phyloP scores from a whole-genome alignment of 2,329 filamentous ascomycete species.

The Talaromyces sp. region DNA sequence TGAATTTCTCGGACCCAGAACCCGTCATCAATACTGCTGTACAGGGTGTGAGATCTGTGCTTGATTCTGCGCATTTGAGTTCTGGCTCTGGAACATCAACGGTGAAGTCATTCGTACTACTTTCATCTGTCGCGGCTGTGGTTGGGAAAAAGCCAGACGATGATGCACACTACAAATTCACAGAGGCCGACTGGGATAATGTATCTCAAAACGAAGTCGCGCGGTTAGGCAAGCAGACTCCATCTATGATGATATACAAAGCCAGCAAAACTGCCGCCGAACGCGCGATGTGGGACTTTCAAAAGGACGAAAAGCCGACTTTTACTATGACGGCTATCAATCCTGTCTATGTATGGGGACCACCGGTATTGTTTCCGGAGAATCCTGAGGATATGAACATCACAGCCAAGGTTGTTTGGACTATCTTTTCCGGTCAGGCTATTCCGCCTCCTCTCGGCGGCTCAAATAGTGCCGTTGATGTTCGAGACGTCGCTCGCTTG shows the following conservation, averaged over 20 bases:
- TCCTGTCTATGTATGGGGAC: background rate
- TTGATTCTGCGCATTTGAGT: background rate
- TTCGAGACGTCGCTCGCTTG: background rate
- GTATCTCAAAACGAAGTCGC: background rate
- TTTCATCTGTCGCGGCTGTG: background rate
- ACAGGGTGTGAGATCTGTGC: background rate
- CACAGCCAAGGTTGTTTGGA: background rate
- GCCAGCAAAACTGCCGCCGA: constrained; percentile 6
- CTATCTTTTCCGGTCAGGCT: background rate
- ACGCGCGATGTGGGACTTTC: constrained; percentile 6
- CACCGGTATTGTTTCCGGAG: background rate
- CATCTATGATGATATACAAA: background rate
- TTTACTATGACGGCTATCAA: background rate
- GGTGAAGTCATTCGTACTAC: background rate
- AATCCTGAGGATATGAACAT: background rate
- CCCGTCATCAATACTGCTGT: constrained; percentile 1
- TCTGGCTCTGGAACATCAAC: background rate
- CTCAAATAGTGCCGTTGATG: background rate
- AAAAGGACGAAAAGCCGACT: background rate
- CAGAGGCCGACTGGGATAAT: background rate
- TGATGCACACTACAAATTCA: background rate
- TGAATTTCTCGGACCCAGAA: background rate
- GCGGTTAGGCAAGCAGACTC: background rate
- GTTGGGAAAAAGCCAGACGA: background rate
- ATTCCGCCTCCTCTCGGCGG: background rate